These are phyloP conservation scores for Xylaria hypoxylon DNA, from an alignment of 2,329 filamentous ascomycete genomes.

Conservation along the genomic window DNA sequence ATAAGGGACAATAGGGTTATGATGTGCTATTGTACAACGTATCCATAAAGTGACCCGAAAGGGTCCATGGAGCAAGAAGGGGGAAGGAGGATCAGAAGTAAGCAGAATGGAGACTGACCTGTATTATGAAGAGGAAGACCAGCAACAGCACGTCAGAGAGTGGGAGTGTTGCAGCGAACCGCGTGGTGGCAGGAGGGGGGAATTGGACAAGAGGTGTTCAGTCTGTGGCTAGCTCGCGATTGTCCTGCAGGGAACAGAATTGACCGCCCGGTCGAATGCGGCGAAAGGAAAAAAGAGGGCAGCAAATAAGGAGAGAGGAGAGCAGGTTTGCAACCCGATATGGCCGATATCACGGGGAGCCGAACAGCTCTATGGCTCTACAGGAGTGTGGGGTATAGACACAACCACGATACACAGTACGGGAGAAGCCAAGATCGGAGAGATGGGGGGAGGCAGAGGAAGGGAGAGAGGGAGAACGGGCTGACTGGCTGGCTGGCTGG, in stretches of 20 bases:
- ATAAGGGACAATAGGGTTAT: constrained; percentile 43
- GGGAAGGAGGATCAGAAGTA: constrained; percentile 42
- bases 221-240: constrained; percentile 49
- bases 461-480: constrained; percentile 18
- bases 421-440: constrained; percentile 31
- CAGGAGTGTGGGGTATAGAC: constrained; percentile 40
- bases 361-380: constrained; percentile 39
- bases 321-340: constrained; percentile 47
- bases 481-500: constrained; percentile 1
- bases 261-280: constrained; percentile 50
- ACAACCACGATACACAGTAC: constrained; percentile 37
- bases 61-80: constrained; percentile 52
- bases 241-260: constrained; percentile 47
- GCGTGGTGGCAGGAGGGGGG: constrained; percentile 50
- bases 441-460: constrained; percentile 8
- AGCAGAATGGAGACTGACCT: constrained; percentile 50
- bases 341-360: constrained; percentile 48
- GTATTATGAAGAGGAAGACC: constrained; percentile 52
- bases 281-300: constrained; percentile 48
- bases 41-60: constrained; percentile 52
- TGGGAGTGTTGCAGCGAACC: constrained; percentile 51
- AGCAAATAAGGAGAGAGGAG: constrained; percentile 50
- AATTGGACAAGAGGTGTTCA: constrained; percentile 48
- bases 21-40: constrained; percentile 52
- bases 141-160: constrained; percentile 43